phyloP scores from a whole-genome alignment of 768 basidiomycete species.

The Auricularia sp. region DNA sequence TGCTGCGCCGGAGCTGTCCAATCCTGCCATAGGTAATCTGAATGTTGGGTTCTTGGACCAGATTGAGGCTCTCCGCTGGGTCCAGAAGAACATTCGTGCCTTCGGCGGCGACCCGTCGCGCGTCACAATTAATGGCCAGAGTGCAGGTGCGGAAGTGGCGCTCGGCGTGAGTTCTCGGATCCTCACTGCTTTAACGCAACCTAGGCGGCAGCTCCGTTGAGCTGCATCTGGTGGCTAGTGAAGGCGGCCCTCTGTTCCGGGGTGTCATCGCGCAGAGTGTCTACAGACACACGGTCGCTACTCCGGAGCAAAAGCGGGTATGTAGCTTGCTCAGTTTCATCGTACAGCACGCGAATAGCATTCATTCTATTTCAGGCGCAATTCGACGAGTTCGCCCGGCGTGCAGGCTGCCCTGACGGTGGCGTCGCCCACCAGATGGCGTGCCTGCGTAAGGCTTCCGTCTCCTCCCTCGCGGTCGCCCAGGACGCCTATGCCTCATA shows the following conservation, averaged over 20 bases:
- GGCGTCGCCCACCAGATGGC: slow-evolving; percentile 26
- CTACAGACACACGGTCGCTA: slow-evolving; percentile 40
- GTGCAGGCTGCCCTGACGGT: slow-evolving; percentile 39
- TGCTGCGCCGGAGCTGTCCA: slow-evolving; percentile 34
- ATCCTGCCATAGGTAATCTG: slow-evolving; percentile 32
- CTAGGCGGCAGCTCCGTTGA: slow-evolving; percentile 36
- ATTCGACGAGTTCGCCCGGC: slow-evolving; percentile 40
- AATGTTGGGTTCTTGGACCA: slow-evolving; percentile 50
- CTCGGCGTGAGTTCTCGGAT: too few relatives aligned
- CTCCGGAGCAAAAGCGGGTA: slow-evolving; percentile 43
- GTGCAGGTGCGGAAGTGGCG: slow-evolving; percentile 31
- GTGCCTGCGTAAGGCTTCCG: slow-evolving; percentile 39
- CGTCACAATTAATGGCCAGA: slow-evolving; percentile 49
- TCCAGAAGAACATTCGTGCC: slow-evolving; percentile 25
- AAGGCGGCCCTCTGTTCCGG: slow-evolving; percentile 32
- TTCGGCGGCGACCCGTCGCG: slow-evolving; percentile 30
- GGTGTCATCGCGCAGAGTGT: slow-evolving; percentile 56
- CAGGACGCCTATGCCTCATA: slow-evolving; percentile 35
- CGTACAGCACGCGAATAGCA: not conserved
- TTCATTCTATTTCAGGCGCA: slow-evolving; percentile 27
- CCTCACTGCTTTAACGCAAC: too few relatives aligned
- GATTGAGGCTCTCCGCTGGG: slow-evolving; percentile 29
- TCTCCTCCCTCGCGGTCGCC: slow-evolving; percentile 42
- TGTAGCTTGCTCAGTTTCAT: slow-evolving; percentile 4
- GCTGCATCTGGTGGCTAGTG: slow-evolving; percentile 44